Percentiles rank a stretch among this genome's conserved stretches.
phyloP scores from a whole-genome alignment of 192 early-diverging fungal genomes.

The Linnemannia hyalina region DNA sequence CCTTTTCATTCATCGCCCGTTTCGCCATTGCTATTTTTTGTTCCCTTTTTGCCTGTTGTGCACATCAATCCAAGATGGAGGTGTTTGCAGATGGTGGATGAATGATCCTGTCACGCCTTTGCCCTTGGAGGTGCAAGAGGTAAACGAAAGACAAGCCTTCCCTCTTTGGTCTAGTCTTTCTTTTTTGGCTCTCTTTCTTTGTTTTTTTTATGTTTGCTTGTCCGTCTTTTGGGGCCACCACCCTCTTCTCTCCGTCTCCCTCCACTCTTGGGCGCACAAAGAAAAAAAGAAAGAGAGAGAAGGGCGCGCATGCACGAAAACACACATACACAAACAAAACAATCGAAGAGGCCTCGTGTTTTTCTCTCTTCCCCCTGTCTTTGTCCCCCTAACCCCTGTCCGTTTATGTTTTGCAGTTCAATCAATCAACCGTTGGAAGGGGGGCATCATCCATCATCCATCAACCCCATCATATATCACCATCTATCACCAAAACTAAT shows the following conservation, averaged over 20 bases:
- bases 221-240: background rate
- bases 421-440: no score
- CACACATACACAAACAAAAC: background rate
- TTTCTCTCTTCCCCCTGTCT: no score
- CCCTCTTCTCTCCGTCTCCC: background rate
- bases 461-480: no score
- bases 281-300: background rate
- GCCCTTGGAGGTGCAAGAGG: background rate
- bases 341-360: no score
- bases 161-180: constrained; percentile 6
- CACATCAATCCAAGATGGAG: background rate
- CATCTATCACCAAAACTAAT: no score
- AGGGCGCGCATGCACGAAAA: background rate
- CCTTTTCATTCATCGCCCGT: background rate
- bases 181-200: background rate
- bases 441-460: no score
- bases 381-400: no score
- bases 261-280: background rate
- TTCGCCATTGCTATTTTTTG: background rate
- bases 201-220: background rate
- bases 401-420: no score
- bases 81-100: background rate
- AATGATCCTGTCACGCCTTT: background rate
- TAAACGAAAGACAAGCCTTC: background rate
- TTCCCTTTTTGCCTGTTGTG: background rate